Percentiles rank a stretch among this genome's conserved stretches.
These are phyloP conservation scores for Termitomyces sp. DNA, from an alignment of 768 basidiomycete species.

Conservation along the genomic window DNA sequence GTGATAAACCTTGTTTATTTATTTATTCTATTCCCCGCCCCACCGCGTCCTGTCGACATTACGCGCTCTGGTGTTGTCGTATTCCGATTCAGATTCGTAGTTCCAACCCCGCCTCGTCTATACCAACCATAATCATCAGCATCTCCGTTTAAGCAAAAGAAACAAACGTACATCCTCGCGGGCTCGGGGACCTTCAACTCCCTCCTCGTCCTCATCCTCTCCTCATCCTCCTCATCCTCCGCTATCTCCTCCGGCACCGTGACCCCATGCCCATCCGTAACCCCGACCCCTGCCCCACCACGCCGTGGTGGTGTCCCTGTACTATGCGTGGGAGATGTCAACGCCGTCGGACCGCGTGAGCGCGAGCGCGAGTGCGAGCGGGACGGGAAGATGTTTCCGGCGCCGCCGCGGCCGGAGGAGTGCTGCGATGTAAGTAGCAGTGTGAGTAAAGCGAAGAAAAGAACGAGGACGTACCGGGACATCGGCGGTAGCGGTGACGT, in stretches of 20 bases:
- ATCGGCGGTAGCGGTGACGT: constrained; percentile 26
- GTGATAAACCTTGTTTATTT: too few species aligned
- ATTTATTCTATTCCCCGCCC: not conserved
- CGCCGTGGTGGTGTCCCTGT: not conserved
- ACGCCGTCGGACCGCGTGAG: not conserved
- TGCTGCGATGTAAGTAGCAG: constrained; percentile 24
- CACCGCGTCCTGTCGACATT: not conserved
- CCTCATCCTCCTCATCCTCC: not conserved
- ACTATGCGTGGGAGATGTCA: not conserved
- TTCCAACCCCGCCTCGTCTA: not conserved
- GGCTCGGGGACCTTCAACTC: not conserved
- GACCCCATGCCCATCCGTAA: too few species aligned
- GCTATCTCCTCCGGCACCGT: not conserved
- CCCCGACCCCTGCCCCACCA: constrained; percentile 15
- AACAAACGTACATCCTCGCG: not conserved
- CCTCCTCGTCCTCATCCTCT: not conserved
- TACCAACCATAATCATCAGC: not conserved
- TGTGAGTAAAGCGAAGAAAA: not conserved
- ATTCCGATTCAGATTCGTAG: not conserved
- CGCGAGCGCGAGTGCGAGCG: constrained; percentile 58
- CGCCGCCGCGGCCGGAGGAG: constrained; percentile 65
- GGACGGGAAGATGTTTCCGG: constrained; percentile 52
- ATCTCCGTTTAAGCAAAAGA: not conserved
- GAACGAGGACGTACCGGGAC: constrained; percentile 28
- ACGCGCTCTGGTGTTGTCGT: not conserved